Percentiles rank a stretch among this genome's conserved stretches.
Evolutionary conservation across 2,329 filamentous ascomycete species (phyloP).

Genomic region (Botrytis porri): DNA sequence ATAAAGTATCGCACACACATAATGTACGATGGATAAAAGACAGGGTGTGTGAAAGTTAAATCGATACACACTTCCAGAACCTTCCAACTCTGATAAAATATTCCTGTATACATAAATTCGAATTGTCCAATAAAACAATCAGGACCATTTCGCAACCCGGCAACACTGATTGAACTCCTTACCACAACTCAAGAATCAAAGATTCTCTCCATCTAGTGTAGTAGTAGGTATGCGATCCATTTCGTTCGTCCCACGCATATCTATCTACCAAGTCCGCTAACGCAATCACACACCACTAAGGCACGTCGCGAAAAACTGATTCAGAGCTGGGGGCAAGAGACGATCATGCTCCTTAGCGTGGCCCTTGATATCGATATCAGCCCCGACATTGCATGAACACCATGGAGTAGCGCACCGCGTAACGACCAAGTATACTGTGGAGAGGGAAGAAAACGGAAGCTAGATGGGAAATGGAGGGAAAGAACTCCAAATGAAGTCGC

Average conservation of each 20-base stretch:
- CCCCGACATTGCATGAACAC: slow-evolving; percentile 2
- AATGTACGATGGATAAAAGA: background rate
- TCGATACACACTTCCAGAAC: background rate
- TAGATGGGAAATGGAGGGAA: background rate
- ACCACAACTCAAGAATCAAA: background rate
- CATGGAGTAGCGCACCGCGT: background rate
- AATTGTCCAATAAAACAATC: background rate
- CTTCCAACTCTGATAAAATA: background rate
- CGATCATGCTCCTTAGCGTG: background rate
- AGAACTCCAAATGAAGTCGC: background rate
- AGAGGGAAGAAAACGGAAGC: background rate
- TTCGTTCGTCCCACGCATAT: background rate
- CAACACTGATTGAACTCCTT: background rate
- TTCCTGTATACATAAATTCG: background rate
- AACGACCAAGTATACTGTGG: background rate
- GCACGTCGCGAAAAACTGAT: background rate
- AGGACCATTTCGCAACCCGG: background rate
- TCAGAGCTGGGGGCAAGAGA: slow-evolving; percentile 1
- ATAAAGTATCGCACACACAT: background rate
- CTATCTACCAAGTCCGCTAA: background rate
- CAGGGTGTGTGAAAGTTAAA: background rate
- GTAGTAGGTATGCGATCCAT: background rate
- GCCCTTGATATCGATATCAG: background rate
- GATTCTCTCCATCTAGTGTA: background rate
- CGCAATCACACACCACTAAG: background rate